Base-by-base conservation (phyloP, 495 filamentous ascomycete genomes). In the Trichocladium uniseriatum region DNA sequence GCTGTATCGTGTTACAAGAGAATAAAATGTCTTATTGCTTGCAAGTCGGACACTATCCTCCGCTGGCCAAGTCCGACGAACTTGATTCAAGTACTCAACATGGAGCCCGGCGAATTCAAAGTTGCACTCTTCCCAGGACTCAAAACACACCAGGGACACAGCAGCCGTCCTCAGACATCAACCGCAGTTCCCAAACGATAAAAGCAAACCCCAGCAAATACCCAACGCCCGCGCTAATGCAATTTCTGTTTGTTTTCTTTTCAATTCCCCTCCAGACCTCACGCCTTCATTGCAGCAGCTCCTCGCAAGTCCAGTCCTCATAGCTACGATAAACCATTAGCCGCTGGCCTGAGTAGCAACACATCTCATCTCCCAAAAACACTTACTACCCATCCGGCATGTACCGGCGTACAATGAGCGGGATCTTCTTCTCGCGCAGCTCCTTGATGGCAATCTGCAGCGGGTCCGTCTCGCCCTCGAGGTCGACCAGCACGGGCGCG, bases 221-320 rank as follows among this genome's bases (percentile, higher is more conserved):
- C 58, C 42, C 31, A 61, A 63, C 58, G 60, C 60, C 61, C 35
- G 54, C 61, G 61, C 59, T 62, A 62, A 62, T 62, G 59, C 56
- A 62, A 46, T 50, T 49, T 55, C 46, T 18, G 53, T 40, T 61
- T 53, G 51, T 28, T 54, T 15, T 18, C 45, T 34, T 42, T 49
- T 32, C 28, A 20, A n/a, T 37, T 21, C 24, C 24, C 24, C 4
- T 4, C 3, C 8, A 3, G 4, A 27, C 24, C 4, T 3, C 24
- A 8, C 24, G 24, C 24, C 24, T 8, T 59, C 55, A 70, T 53
- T 76, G 71, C 13, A 94, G 75, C 28, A 98, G 74, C 63, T 98
- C 92, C 71, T 98, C 92, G 70, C 89, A 95, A 44, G 88, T 92
- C 92, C 92, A 98, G 67, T 98, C 92, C 74, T 98, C 92, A 64